Conservation (phyloP, 768 basidiomycete species). For the Phaffia tasmanica region DNA sequence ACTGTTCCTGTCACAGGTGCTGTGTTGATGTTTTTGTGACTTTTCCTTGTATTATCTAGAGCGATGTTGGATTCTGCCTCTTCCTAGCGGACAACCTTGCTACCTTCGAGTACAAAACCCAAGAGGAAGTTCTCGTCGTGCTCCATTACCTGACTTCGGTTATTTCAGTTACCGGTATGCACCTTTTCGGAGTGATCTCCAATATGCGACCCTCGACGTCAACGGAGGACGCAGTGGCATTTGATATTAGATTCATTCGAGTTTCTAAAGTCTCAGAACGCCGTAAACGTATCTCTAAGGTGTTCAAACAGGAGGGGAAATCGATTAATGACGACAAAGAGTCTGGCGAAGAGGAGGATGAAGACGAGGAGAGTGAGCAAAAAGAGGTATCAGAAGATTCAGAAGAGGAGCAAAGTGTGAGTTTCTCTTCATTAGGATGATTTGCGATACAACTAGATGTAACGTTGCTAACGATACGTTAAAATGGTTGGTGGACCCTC, state of each 20-base stretch:
- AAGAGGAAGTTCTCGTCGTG: constrained; percentile 81
- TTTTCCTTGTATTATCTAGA: constrained; percentile 40
- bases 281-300: no score
- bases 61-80: constrained; percentile 72
- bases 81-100: constrained; percentile 95
- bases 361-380: no score
- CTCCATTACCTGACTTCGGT: constrained; percentile 65
- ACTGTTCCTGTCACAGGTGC: not conserved
- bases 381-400: not conserved
- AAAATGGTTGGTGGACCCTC: not conserved
- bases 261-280: no score
- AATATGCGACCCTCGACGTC: constrained; percentile 38
- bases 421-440: not conserved
- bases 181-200: constrained; percentile 59
- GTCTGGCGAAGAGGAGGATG: no score
- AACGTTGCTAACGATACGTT: no score
- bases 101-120: constrained; percentile 84
- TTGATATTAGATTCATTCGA: no score
- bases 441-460: no score
- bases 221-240: not conserved
- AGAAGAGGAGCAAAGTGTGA: constrained; percentile 5
- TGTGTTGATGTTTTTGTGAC: not conserved
- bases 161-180: constrained; percentile 68
- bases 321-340: no score
- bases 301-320: no score